Conservation (phyloP, 139 green algal species). For the Chlamydomonas sphaeroides region DNA sequence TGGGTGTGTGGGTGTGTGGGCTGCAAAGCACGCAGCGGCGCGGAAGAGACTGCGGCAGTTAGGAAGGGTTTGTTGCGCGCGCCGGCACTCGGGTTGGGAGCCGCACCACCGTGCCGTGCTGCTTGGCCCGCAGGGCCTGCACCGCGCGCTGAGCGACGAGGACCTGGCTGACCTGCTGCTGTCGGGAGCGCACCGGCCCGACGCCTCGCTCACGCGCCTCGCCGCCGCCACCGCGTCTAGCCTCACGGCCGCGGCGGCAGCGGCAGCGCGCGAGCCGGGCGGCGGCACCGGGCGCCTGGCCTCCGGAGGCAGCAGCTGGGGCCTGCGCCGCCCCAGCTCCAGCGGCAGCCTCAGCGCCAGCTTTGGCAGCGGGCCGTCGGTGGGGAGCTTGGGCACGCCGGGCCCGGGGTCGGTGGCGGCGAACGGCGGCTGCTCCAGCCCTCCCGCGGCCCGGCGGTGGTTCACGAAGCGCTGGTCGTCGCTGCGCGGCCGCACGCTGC, state of each 20-base stretch:
- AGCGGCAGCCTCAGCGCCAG: constrained; percentile 9
- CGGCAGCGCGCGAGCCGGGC: neutral
- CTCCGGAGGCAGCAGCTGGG: neutral
- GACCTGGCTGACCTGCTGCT: constrained; percentile 40
- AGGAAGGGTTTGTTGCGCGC: too few species aligned
- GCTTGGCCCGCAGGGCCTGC: neutral
- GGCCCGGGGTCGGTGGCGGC: neutral
- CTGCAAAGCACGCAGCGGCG: neutral
- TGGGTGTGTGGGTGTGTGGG: neutral
- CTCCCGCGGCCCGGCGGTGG: neutral
- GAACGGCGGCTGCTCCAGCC: too few species aligned
- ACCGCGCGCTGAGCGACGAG: constrained; percentile 21
- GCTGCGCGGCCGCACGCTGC: neutral
- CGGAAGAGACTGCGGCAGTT: too few species aligned
- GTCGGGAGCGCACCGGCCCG: neutral
- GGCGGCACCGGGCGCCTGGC: neutral
- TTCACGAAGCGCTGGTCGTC: neutral
- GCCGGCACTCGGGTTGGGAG: too few species aligned
- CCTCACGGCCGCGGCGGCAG: neutral
- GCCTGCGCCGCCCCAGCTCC: neutral
- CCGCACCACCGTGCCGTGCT: too few species aligned
- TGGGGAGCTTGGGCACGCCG: neutral
- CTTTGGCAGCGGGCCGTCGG: neutral
- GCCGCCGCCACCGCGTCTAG: neutral
- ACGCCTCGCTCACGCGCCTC: constrained; percentile 20